Evolutionary conservation across 768 basidiomycete species (phyloP).

Genomic region (Lyophyllum atratum): DNA sequence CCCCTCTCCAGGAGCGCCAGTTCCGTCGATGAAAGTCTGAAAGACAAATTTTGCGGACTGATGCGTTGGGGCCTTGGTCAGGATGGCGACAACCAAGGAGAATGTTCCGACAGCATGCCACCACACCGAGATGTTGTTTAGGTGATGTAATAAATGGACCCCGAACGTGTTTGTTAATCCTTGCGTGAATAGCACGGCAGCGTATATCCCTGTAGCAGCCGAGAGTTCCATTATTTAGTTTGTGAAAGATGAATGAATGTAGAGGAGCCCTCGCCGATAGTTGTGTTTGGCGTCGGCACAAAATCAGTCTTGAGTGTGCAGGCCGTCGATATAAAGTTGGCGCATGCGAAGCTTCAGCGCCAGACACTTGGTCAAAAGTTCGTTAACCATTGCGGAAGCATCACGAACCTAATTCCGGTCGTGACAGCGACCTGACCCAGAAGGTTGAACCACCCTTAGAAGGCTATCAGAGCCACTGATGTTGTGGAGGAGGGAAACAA

Average conservation of each 20-base stretch:
- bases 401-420: slow-evolving; percentile 61
- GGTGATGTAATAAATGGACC: slow-evolving; percentile 58
- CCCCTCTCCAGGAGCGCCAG: slow-evolving; percentile 51
- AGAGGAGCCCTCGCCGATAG: slow-evolving; percentile 48
- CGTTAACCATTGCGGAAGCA: neutral
- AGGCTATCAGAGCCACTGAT: too few relatives aligned
- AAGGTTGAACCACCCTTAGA: slow-evolving; percentile 53
- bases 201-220: slow-evolving; percentile 47
- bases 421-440: slow-evolving; percentile 79
- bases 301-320: slow-evolving; percentile 62
- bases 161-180: slow-evolving; percentile 77
- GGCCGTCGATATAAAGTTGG: slow-evolving; percentile 67
- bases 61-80: slow-evolving; percentile 71
- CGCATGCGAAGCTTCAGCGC: slow-evolving; percentile 55
- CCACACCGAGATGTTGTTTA: slow-evolving; percentile 75
- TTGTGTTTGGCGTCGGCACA: slow-evolving; percentile 56
- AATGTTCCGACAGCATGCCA: slow-evolving; percentile 77
- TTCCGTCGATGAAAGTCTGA: slow-evolving; percentile 67
- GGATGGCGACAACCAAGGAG: slow-evolving; percentile 63
- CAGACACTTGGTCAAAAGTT: neutral
- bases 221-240: neutral
- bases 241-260: neutral
- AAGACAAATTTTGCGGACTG: slow-evolving; percentile 75
- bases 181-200: slow-evolving; percentile 67
- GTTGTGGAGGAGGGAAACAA: neutral